phyloP scores from a whole-genome alignment of 2,329 filamentous ascomycete genomes.

The Zelopaecilomyces penicillatus region DNA sequence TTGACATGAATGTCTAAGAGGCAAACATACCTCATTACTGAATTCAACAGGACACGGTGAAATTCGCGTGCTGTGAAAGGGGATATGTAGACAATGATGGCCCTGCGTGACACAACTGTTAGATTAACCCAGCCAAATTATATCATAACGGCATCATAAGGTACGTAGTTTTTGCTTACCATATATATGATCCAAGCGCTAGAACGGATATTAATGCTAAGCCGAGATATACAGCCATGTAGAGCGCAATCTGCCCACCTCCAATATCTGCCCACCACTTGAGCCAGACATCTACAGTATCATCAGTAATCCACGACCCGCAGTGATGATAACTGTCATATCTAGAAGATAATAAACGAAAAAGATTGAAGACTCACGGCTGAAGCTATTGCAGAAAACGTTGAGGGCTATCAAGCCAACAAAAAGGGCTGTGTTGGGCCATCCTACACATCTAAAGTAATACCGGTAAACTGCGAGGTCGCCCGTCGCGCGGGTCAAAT shows the following conservation, averaged over 20 bases:
- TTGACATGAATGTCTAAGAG: neutral
- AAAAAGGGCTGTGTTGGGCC: slow-evolving; percentile 6
- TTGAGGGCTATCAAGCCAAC: slow-evolving; percentile 6
- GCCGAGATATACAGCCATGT: slow-evolving; percentile 10
- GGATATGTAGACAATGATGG: slow-evolving; percentile 9
- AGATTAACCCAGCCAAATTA: neutral
- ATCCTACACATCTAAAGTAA: slow-evolving; percentile 11
- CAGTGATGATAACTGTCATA: neutral
- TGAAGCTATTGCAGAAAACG: slow-evolving; percentile 8
- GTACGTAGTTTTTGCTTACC: slow-evolving; percentile 2
- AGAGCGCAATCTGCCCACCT: slow-evolving; percentile 11
- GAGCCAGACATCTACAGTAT: slow-evolving; percentile 16
- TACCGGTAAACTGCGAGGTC: slow-evolving; percentile 12
- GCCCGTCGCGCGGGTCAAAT: slow-evolving; percentile 4
- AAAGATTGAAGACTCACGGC: slow-evolving; percentile 2
- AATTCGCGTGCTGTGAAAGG: slow-evolving; percentile 8
- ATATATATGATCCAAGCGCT: no score
- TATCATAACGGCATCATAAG: neutral
- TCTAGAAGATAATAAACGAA: neutral
- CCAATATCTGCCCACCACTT: slow-evolving; percentile 11
- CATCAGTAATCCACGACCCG: neutral
- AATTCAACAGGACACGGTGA: slow-evolving; percentile 6
- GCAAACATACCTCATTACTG: slow-evolving; percentile 7
- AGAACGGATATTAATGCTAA: slow-evolving; percentile 3
- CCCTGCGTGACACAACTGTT: neutral